Evolutionary conservation across 176 grass and related monocot genomes (phyloP).

Genomic region (Rhipidocladum racemiflorum): DNA sequence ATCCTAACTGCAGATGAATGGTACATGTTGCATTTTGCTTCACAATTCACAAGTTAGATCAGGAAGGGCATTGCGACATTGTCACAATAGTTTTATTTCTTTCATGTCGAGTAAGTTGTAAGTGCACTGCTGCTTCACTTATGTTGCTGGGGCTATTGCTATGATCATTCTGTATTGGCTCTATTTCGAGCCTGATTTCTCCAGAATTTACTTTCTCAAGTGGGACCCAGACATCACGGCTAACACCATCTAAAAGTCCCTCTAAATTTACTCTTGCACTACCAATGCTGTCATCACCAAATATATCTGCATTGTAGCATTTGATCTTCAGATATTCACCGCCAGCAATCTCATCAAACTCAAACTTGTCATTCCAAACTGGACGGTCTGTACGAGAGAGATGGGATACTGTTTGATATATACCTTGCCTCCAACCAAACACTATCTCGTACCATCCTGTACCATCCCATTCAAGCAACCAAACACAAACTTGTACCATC

Average conservation of each 20-base stretch:
- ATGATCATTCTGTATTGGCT: slow-evolving; percentile 52
- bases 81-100: too few relatives aligned
- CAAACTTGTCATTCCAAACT: slow-evolving; percentile 85
- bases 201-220: slow-evolving; percentile 86
- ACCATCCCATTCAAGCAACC: too few relatives aligned
- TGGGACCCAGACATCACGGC: slow-evolving; percentile 79
- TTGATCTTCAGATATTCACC: slow-evolving; percentile 91
- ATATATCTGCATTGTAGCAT: slow-evolving; percentile 73
- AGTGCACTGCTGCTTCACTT: too few relatives aligned
- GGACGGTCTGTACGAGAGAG: slow-evolving; percentile 57
- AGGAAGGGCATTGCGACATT: too few relatives aligned
- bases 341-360: slow-evolving; percentile 84
- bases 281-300: slow-evolving; percentile 84
- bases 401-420: too few relatives aligned
- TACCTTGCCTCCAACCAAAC: too few relatives aligned
- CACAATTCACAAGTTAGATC: too few relatives aligned
- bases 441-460: too few relatives aligned
- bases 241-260: slow-evolving; percentile 61
- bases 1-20: too few relatives aligned
- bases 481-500: too few relatives aligned
- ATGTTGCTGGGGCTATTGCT: slow-evolving; percentile 19
- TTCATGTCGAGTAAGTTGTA: too few relatives aligned
- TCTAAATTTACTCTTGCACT: slow-evolving; percentile 82
- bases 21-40: too few relatives aligned
- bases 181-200: slow-evolving; percentile 78